phyloP scores from a whole-genome alignment of 768 basidiomycete genomes.

The Rossbeevera mucosa region DNA sequence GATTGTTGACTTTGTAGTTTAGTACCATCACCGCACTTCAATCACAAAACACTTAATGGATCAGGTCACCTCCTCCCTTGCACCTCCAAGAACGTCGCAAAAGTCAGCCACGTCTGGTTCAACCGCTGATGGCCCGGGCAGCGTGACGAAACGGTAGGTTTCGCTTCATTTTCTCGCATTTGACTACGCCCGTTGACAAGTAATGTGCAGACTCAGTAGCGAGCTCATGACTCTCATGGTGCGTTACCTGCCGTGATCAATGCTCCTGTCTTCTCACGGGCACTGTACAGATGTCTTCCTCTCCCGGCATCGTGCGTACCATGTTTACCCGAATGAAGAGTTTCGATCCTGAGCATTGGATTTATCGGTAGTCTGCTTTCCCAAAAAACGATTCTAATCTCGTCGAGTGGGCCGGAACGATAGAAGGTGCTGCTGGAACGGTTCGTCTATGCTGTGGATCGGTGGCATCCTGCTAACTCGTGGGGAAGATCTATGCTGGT shows the following conservation, averaged over 20 bases:
- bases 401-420: conserved; percentile 87
- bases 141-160: conserved; percentile 78
- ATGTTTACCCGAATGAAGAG: background rate
- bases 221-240: conserved; percentile 92
- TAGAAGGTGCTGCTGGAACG: conserved; percentile 76
- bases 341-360: background rate
- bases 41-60: conserved; percentile 48
- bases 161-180: background rate
- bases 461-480: conserved; percentile 2
- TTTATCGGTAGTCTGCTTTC: conserved; percentile 66
- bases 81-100: conserved; percentile 49
- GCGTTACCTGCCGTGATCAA: conserved; percentile 27
- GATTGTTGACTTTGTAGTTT: conserved; percentile 8
- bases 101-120: conserved; percentile 55
- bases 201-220: conserved; percentile 54
- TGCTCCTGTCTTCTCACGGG: conserved; percentile 3
- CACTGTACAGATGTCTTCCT: conserved; percentile 68
- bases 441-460: conserved; percentile 22
- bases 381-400: conserved; percentile 83
- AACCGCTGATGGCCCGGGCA: conserved; percentile 58
- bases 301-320: conserved; percentile 74
- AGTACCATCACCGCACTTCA: conserved; percentile 14
- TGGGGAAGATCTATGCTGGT: conserved; percentile 64
- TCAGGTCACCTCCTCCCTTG: conserved; percentile 62
- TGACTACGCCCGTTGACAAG: conserved; percentile 4